phyloP scores from a whole-genome alignment of 23 red algal genomes.

The Chondrus crispus region DNA sequence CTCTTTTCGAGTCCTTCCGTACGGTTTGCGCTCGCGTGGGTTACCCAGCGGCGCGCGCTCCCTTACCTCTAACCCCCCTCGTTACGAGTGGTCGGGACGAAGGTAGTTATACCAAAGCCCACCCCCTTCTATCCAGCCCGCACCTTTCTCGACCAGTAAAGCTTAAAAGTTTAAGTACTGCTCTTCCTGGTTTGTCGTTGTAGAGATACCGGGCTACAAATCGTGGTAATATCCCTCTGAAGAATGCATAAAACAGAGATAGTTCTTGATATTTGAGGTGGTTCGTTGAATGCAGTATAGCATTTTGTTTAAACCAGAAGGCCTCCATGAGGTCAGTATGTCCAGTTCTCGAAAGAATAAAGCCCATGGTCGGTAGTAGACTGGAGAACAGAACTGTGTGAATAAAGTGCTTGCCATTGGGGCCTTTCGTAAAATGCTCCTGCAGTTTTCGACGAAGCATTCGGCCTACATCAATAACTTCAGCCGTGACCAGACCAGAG shows the following conservation, averaged over 20 bases:
- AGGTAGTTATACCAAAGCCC: neutral
- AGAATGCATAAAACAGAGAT: neutral
- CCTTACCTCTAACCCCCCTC: too few species aligned
- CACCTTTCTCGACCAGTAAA: neutral
- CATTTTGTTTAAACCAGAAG: neutral
- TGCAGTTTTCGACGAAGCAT: neutral
- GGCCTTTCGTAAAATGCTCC: neutral
- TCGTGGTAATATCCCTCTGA: neutral
- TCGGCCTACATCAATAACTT: neutral
- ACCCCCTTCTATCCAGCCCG: neutral
- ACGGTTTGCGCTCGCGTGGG: too few species aligned
- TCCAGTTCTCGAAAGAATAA: neutral
- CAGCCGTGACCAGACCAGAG: neutral
- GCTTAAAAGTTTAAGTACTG: neutral
- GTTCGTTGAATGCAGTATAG: neutral
- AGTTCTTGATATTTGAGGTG: conserved; percentile 11
- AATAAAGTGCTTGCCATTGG: neutral
- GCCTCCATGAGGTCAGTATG: neutral
- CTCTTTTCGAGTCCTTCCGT: too few species aligned
- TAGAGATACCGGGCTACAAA: neutral
- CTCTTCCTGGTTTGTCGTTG: neutral
- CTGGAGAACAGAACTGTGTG: neutral
- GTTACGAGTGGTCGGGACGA: too few species aligned
- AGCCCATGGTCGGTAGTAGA: neutral
- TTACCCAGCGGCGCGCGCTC: too few species aligned